Percentiles rank a stretch among this genome's conserved stretches.
Conservation (phyloP, 139 green algal genomes). For the Edaphochlamys debaryana region DNA sequence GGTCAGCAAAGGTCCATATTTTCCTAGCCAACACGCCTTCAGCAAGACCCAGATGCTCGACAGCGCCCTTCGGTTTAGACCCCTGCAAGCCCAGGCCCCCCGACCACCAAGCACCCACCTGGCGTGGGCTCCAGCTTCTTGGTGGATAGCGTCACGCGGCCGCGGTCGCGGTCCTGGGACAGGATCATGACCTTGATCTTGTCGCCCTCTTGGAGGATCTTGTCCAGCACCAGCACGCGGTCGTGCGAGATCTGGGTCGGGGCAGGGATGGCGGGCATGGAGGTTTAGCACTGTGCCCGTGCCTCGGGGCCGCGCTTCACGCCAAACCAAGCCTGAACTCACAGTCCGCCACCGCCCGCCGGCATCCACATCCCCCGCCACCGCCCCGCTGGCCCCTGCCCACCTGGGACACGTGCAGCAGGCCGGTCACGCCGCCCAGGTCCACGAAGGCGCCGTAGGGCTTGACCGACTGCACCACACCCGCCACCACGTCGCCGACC, state of each 20-base stretch:
- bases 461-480: slow-evolving; percentile 90
- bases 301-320: too few relatives aligned
- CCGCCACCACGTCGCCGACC: slow-evolving; percentile 94
- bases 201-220: slow-evolving; percentile 82
- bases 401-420: slow-evolving; percentile 85
- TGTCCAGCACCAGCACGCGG: slow-evolving; percentile 90
- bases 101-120: slow-evolving; percentile 66
- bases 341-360: too few relatives aligned
- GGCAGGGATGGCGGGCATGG: too few relatives aligned
- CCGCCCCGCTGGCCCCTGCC: too few relatives aligned
- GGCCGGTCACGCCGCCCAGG: slow-evolving; percentile 89
- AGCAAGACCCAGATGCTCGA: background rate
- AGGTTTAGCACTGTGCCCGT: too few relatives aligned
- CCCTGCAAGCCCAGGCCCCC: too few relatives aligned
- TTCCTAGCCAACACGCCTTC: background rate
- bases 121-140: slow-evolving; percentile 98
- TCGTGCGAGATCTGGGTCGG: slow-evolving; percentile 97
- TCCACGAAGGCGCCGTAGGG: slow-evolving; percentile 98
- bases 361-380: too few relatives aligned
- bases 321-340: too few relatives aligned
- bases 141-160: slow-evolving; percentile 92
- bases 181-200: slow-evolving; percentile 98
- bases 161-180: slow-evolving; percentile 86
- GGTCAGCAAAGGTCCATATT: too few relatives aligned
- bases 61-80: too few relatives aligned